Evolutionary conservation across 1,139 yeast species (phyloP), one percentile per base, ranked within the genome.

Genomic region (Taiozyma sp.): DNA sequence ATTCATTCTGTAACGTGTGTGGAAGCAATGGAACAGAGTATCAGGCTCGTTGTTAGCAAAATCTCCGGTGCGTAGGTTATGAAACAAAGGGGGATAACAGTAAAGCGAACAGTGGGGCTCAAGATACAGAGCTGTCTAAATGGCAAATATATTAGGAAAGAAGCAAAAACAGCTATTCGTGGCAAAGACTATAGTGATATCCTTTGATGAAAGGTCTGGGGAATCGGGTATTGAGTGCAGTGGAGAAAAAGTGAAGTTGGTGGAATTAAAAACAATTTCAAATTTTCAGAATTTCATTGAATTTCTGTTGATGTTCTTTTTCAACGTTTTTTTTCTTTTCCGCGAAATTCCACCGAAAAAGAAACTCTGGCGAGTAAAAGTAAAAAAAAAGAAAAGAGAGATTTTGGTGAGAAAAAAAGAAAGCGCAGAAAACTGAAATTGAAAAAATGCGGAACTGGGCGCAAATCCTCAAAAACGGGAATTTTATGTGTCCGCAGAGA

Each of bases 1-100:
- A 50, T 55, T 63, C 69, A 65, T 65, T 19, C 24, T 38, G 24
- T 8, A 12, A 7, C 9, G 24, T 38, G 12, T 12, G 14, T 19
- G 13, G 24, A 8, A 14, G 6, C 23, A 38, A 19, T 4, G 24
- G 9, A 32, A 32, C 36, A 32, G 19, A 32, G 16, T 32, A 32
- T 32, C 36, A 13, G 34, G 34, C 13, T 10, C 34, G 7, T 12
- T 12, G 34, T 30, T 30, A 7, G 6, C 34, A 30, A 13, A 12
- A 30, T 30, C 36, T 32, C 16, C 36, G 14, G 19, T 32, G 36
- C 14, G 19, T 30, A 13, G 12, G 6, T 32, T 32, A 32, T 32
- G 36, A 32, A 32, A 32, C 36, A 32, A 32, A 32, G 36, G 36
- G 36, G 36, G 36, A 32, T n/a, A 32, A 32, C 19, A 19, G 19